phyloP scores from a whole-genome alignment of 169 alveolate species.

The Plasmodium gallinaceum region DNA sequence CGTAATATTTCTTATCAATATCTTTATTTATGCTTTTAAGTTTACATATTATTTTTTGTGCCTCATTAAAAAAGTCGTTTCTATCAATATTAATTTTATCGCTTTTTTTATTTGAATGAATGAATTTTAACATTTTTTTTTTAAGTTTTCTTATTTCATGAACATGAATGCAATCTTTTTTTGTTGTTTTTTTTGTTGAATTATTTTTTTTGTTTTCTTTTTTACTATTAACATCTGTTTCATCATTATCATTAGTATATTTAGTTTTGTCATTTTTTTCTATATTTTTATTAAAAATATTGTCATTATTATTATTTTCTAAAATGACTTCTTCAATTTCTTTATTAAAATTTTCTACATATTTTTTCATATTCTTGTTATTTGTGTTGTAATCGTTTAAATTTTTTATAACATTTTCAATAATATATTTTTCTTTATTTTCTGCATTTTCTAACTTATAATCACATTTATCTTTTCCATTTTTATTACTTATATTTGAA shows the following conservation, averaged over 20 bases:
- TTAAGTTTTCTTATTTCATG: conserved; percentile 45
- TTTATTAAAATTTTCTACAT: not conserved
- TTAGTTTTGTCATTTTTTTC: not conserved
- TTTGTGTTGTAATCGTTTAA: not conserved
- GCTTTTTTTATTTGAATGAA: conserved; percentile 24
- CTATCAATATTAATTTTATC: conserved; percentile 44
- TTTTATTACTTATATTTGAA: not conserved
- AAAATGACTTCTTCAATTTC: not conserved
- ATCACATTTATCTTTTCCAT: conserved; percentile 12
- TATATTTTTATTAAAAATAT: not conserved
- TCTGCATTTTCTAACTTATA: not conserved
- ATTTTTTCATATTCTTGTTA: not conserved
- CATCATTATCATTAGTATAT: not conserved
- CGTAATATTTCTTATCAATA: conserved; percentile 25
- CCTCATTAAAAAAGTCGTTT: conserved; percentile 43
- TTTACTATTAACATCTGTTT: too few species aligned
- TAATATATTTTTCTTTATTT: conserved; percentile 4
- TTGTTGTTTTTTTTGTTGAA: not conserved
- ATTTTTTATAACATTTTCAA: conserved; percentile 30
- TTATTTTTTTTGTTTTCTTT: not conserved
- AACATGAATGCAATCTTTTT: not conserved
- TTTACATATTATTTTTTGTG: conserved; percentile 39
- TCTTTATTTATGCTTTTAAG: conserved; percentile 32
- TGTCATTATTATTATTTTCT: not conserved
- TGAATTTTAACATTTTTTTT: conserved; percentile 26